Percentiles rank a stretch among this genome's conserved stretches.
Evolutionary conservation across 495 filamentous ascomycete species (phyloP).

Genomic region (Annulohypoxylon maeteangense): DNA sequence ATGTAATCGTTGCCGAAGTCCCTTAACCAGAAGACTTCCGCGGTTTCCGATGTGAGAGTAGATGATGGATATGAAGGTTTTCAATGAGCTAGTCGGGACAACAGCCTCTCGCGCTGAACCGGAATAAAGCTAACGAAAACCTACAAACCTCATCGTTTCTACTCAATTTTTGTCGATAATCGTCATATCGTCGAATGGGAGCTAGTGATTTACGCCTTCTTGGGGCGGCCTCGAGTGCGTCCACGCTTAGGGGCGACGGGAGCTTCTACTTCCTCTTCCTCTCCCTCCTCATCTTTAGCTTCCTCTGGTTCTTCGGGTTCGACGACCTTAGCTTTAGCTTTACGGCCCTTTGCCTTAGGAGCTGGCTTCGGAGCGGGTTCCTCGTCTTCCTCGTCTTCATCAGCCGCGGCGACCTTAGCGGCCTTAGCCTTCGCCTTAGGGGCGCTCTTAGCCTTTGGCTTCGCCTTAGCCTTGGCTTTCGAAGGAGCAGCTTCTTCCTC

Average conservation of each 20-base stretch:
- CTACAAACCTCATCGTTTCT: too few relatives aligned
- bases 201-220: slow-evolving; percentile 20
- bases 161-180: too few relatives aligned
- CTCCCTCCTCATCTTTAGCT: slow-evolving; percentile 15
- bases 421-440: slow-evolving; percentile 31
- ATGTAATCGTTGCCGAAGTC: neutral
- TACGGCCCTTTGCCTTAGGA: slow-evolving; percentile 47
- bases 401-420: slow-evolving; percentile 16
- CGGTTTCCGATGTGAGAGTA: neutral
- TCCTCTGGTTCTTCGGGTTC: neutral
- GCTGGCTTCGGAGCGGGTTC: slow-evolving; percentile 24
- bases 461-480: slow-evolving; percentile 14
- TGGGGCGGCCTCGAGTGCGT: slow-evolving; percentile 36
- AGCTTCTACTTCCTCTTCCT: slow-evolving; percentile 22
- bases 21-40: too few relatives aligned
- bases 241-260: slow-evolving; percentile 18
- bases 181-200: too few relatives aligned
- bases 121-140: neutral
- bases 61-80: neutral
- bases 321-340: slow-evolving; percentile 34
- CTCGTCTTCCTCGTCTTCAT: slow-evolving; percentile 32
- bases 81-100: neutral
- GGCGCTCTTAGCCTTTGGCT: slow-evolving; percentile 26
- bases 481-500: slow-evolving; percentile 44
- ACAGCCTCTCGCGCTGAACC: neutral